Percentiles rank a stretch among this genome's conserved stretches.
Conservation (phyloP, 257 asterid genomes). For the Capsicum baccatum region DNA sequence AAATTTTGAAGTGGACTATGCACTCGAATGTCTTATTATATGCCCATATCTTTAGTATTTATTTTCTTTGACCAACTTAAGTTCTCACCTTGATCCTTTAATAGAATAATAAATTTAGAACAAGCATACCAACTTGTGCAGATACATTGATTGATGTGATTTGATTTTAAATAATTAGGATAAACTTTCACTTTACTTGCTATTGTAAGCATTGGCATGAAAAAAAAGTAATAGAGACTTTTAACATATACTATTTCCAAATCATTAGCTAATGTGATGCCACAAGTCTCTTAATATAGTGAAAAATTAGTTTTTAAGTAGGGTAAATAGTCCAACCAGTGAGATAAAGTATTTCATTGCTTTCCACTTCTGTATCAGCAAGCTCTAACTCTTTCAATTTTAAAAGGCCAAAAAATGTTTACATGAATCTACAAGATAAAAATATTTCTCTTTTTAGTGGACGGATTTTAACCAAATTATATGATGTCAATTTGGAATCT, state of each 20-base stretch:
- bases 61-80: no score
- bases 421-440: not conserved
- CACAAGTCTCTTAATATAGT: no score
- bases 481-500: not conserved
- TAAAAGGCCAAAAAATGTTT: conserved; percentile 18
- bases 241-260: not conserved
- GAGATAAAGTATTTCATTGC: not conserved
- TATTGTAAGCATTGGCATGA: no score
- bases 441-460: not conserved
- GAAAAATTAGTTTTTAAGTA: no score
- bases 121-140: not conserved
- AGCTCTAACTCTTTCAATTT: conserved; percentile 32
- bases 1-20: no score
- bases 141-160: not conserved
- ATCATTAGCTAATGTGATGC: no score
- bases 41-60: no score
- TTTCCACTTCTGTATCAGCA: conserved; percentile 24
- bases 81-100: no score
- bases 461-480: not conserved
- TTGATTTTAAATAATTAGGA: conserved; percentile 13
- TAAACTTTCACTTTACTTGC: not conserved
- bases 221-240: not conserved
- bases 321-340: no score
- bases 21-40: no score
- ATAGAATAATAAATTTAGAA: not conserved